A percentile compares a stretch with the other conserved stretches of the same genome.
Conservation (phyloP, 768 basidiomycete genomes). For the Lactarius sanguifluus region DNA sequence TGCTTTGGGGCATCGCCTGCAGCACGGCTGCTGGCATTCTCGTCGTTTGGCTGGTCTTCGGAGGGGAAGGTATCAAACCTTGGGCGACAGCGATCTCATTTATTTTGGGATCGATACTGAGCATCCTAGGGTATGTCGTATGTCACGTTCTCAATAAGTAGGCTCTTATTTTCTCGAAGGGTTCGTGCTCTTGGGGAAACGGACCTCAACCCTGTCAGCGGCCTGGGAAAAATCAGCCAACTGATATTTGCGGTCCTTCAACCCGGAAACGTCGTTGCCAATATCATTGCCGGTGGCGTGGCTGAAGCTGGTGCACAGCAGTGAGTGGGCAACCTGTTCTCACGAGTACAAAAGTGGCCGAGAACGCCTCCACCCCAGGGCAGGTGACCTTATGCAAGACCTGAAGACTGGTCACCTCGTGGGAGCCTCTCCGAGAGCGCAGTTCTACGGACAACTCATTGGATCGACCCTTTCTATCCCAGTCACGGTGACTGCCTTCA, state of each 20-base stretch:
- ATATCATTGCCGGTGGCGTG: constrained; percentile 96
- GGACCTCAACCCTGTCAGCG: constrained; percentile 89
- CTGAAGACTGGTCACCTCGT: constrained; percentile 96
- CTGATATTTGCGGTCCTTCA: constrained; percentile 92
- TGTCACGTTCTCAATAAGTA: not conserved
- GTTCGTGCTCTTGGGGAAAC: constrained; percentile 96
- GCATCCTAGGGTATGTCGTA: constrained; percentile 74
- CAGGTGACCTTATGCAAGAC: constrained; percentile 98
- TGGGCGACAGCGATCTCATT: constrained; percentile 93
- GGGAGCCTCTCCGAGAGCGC: constrained; percentile 86
- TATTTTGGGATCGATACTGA: constrained; percentile 76
- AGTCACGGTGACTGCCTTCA: constrained; percentile 85
- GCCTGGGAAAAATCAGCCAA: constrained; percentile 93
- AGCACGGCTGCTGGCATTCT: constrained; percentile 71
- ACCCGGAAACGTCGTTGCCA: constrained; percentile 95
- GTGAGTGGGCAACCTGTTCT: constrained; percentile 42
- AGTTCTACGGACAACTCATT: constrained; percentile 92
- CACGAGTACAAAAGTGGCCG: not conserved
- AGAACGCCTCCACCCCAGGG: constrained; percentile 46
- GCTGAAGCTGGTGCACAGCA: constrained; percentile 94
- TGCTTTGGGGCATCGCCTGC: constrained; percentile 58
- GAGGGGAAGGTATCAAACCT: constrained; percentile 86
- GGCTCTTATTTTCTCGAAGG: constrained; percentile 39
- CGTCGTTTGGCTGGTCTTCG: constrained; percentile 88
- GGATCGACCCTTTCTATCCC: constrained; percentile 87